Evolutionary conservation across 371 early-diverging fungal species (phyloP), one percentile per base, ranked within the genome.

Genomic region (Rhizomucor miehei): DNA sequence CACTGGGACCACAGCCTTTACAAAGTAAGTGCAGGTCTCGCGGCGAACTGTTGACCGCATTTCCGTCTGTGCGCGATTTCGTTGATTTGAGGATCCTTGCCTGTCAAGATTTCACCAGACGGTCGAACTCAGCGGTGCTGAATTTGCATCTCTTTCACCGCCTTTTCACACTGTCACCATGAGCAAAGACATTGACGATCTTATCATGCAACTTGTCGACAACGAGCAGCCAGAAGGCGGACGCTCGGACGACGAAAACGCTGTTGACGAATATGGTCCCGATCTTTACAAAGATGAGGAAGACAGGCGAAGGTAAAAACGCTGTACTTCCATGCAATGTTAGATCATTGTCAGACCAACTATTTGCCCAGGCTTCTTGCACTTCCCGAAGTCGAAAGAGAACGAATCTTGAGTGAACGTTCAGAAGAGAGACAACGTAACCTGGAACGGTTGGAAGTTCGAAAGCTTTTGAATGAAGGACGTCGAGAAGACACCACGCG

Each of bases 251-350:
- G 81, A 86, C 24, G 81, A 74, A 37, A 81, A 78, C 38, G 79
- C 76, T 6, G 62, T 86, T 16, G 89, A 90, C 53, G 84, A 85
- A 59, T 90, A 89, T 71, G 90, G 86, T 8, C 81, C 84, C 6
- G 89, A 90, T 54, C 66, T 84, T 48, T 89, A 87, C 73, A 87
- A 86, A 48, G 88, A 89, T 57, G 85, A 86, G 48, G 82, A 87
- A 44, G 91, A 91, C 71, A 75, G 90, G 20, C 69, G 63, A 51
- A 69, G 74, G 73, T 75, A 69, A 44, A 29, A 19, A n/a, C 11
- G 29, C 4, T 6, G 12, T 24, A 11, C 6, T 41, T 5, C 23
- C n/a, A 19, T n/a, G n/a, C n/a, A n/a, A n/a, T n/a, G n/a, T n/a
- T n/a, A n/a, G n/a, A n/a, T n/a, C n/a, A n/a, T n/a, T n/a, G n/a